Percentiles rank a stretch among this genome's conserved stretches.
phyloP scores from a whole-genome alignment of 176 grass and related monocot species.

The Pontederia paniculata region DNA sequence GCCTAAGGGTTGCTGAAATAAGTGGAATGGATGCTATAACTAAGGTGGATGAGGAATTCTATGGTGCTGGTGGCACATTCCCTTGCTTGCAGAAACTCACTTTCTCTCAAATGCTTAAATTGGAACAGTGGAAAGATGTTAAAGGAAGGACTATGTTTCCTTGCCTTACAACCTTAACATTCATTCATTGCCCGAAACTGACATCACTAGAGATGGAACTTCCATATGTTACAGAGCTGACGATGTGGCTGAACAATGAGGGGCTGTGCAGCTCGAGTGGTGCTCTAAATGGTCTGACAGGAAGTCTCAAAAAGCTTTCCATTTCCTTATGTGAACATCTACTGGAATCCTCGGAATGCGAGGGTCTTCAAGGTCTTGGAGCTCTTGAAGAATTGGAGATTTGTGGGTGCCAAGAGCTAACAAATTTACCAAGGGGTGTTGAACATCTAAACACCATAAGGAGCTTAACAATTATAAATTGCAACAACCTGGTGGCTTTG shows the following conservation, averaged over 20 bases:
- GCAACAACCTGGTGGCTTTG: no score
- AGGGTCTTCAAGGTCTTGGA: conserved; percentile 14
- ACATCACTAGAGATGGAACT: conserved; percentile 22
- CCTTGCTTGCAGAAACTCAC: conserved; percentile 38
- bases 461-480: no score
- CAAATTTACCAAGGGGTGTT: conserved; percentile 28
- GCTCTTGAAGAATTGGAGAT: conserved; percentile 38
- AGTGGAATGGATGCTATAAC: conserved; percentile 24
- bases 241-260: conserved; percentile 21
- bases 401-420: conserved; percentile 26
- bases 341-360: conserved; percentile 18
- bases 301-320: conserved; percentile 1
- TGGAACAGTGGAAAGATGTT: conserved; percentile 27
- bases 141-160: conserved; percentile 26
- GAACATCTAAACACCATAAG: conserved; percentile 13
- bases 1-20: conserved; percentile 34
- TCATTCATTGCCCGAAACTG: conserved; percentile 31
- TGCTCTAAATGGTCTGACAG: neutral
- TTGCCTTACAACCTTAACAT: conserved; percentile 26
- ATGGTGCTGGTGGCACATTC: conserved; percentile 5
- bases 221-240: conserved; percentile 31
- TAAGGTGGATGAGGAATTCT: conserved; percentile 22
- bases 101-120: conserved; percentile 36
- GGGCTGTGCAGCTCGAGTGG: conserved; percentile 8
- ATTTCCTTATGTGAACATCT: conserved; percentile 29